phyloP scores from a whole-genome alignment of 768 basidiomycete genomes.

The Fomitopsis pulvina region DNA sequence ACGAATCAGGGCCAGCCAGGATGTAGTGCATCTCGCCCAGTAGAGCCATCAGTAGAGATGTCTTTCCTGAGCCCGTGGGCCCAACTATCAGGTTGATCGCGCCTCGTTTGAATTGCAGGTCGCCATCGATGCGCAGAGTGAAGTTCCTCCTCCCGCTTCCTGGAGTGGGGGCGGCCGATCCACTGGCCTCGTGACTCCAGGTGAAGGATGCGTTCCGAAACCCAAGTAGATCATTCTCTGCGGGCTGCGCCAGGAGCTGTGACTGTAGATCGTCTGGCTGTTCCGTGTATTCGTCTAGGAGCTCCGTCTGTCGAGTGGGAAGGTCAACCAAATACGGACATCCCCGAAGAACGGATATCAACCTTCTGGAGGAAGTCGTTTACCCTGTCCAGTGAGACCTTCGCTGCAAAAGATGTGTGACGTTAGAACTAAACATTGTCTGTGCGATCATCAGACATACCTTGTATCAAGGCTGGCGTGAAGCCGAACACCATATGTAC shows the following conservation, averaged over 20 bases:
- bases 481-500: conserved; percentile 30
- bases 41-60: conserved; percentile 58
- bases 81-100: conserved; percentile 54
- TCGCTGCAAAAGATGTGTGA: conserved; percentile 26
- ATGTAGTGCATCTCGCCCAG: conserved; percentile 53
- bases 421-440: not conserved
- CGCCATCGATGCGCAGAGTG: conserved; percentile 42
- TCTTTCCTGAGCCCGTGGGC: conserved; percentile 54
- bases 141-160: conserved; percentile 34
- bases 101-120: conserved; percentile 47
- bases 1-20: conserved; percentile 25
- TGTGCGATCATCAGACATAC: not conserved
- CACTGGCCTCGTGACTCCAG: conserved; percentile 41
- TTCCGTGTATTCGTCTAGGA: conserved; percentile 35
- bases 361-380: conserved; percentile 38
- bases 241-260: not conserved
- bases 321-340: not conserved
- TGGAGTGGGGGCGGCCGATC: conserved; percentile 31
- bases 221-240: conserved; percentile 34
- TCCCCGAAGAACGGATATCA: not conserved
- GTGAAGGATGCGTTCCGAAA: conserved; percentile 50
- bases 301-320: conserved; percentile 34
- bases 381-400: conserved; percentile 61
- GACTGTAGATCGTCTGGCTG: conserved; percentile 10
- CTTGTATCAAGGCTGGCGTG: conserved; percentile 24